phyloP scores from a whole-genome alignment of 179 eudicot genomes.

The Nepenthes alata region DNA sequence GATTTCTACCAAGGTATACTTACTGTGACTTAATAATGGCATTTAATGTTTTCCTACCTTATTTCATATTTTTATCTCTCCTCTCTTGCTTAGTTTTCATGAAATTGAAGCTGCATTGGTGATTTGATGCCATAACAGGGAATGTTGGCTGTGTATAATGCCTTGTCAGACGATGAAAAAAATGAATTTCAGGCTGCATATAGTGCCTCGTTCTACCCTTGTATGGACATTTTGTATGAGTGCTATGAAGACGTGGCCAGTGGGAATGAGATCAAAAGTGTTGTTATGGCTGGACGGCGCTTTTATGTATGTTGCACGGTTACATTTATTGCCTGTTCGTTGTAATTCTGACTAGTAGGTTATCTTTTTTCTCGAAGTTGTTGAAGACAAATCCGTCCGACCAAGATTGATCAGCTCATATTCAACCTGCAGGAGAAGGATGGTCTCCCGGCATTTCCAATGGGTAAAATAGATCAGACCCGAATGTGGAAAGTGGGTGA shows the following conservation, averaged over 20 bases:
- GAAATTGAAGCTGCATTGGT: not conserved
- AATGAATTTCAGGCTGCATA: conserved; percentile 78
- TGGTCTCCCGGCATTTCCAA: conserved; percentile 94
- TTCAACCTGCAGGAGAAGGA: conserved; percentile 62
- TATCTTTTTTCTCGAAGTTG: not conserved
- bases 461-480: conserved; percentile 97
- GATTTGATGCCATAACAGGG: conserved; percentile 36
- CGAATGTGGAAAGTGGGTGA: conserved; percentile 98
- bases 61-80: not conserved
- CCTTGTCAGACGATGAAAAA: conserved; percentile 71
- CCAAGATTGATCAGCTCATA: not conserved
- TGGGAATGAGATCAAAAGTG: conserved; percentile 91
- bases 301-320: conserved; percentile 42
- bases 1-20: conserved; percentile 70
- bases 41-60: not conserved
- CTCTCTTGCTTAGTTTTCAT: not conserved
- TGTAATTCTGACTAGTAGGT: not conserved
- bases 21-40: not conserved
- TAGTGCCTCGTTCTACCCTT: conserved; percentile 89
- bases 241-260: conserved; percentile 98
- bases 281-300: conserved; percentile 98
- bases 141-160: conserved; percentile 75
- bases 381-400: not conserved
- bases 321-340: not conserved
- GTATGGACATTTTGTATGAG: conserved; percentile 92